These are phyloP conservation scores for Vaccinium vitisidaea DNA, from an alignment of 148 eudicot species.

Conservation along the genomic window DNA sequence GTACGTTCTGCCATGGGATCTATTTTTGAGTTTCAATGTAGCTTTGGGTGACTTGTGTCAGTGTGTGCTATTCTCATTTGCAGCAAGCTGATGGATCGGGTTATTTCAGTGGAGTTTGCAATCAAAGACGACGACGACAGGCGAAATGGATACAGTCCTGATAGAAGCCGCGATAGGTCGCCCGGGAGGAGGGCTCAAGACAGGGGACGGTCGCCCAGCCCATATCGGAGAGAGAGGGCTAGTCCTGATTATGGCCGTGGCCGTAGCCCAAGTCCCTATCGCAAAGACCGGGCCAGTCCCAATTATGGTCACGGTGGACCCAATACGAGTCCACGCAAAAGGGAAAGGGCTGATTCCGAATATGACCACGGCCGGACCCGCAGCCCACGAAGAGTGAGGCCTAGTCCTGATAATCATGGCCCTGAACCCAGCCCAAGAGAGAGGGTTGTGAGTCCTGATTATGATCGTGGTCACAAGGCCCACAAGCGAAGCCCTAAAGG, in stretches of 20 bases:
- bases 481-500: slow-evolving; percentile 34
- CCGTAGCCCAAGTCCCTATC: slow-evolving; percentile 50
- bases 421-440: slow-evolving; percentile 32
- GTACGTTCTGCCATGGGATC: neutral
- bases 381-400: slow-evolving; percentile 38
- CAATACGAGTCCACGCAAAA: slow-evolving; percentile 22
- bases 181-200: slow-evolving; percentile 52
- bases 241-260: slow-evolving; percentile 57
- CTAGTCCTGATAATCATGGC: slow-evolving; percentile 24
- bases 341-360: slow-evolving; percentile 20
- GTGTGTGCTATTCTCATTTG: slow-evolving; percentile 15
- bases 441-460: slow-evolving; percentile 30
- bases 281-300: slow-evolving; percentile 44
- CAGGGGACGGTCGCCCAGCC: slow-evolving; percentile 34
- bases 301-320: slow-evolving; percentile 39
- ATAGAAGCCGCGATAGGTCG: slow-evolving; percentile 57
- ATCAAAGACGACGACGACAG: slow-evolving; percentile 66
- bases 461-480: slow-evolving; percentile 27
- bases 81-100: slow-evolving; percentile 82
- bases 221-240: slow-evolving; percentile 50
- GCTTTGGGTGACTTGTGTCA: neutral
- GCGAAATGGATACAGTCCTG: slow-evolving; percentile 64
- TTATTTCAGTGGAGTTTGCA: slow-evolving; percentile 84
- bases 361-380: slow-evolving; percentile 17
- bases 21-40: neutral